These are phyloP conservation scores for Sonneratia alba DNA, from an alignment of 345 rosid species.

Conservation along the genomic window DNA sequence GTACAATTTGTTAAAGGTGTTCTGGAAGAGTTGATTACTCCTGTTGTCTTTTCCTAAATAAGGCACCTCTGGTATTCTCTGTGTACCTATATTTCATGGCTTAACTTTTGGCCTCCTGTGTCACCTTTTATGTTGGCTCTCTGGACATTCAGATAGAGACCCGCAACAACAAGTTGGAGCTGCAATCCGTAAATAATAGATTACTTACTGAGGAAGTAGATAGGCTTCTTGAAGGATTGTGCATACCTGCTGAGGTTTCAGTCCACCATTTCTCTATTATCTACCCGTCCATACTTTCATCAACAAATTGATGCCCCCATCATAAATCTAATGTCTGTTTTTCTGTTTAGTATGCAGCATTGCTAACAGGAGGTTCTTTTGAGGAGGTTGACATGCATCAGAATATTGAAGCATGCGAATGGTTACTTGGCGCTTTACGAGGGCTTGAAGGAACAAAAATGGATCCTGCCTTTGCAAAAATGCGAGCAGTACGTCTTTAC, in stretches of 20 bases:
- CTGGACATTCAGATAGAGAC: slow-evolving; percentile 73
- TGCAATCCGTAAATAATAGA: slow-evolving; percentile 89
- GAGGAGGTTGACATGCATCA: slow-evolving; percentile 84
- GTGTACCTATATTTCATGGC: neutral
- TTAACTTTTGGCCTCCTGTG: neutral
- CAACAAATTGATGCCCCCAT: slow-evolving; percentile 9
- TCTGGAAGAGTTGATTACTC: neutral
- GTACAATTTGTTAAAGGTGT: neutral
- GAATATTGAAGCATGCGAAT: slow-evolving; percentile 95
- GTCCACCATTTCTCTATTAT: neutral
- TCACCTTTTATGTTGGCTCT: neutral
- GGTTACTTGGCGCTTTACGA: slow-evolving; percentile 72
- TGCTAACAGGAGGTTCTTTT: slow-evolving; percentile 80
- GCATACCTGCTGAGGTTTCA: slow-evolving; percentile 77
- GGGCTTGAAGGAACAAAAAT: slow-evolving; percentile 72
- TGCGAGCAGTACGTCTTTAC: slow-evolving; percentile 65
- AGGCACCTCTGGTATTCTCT: neutral
- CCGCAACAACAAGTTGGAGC: slow-evolving; percentile 93
- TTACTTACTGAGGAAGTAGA: slow-evolving; percentile 89
- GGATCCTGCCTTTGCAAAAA: slow-evolving; percentile 69
- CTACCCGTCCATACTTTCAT: neutral
- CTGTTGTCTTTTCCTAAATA: neutral
- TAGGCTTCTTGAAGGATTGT: slow-evolving; percentile 68
- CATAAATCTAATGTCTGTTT: slow-evolving; percentile 5
- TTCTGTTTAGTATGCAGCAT: slow-evolving; percentile 68